These are phyloP conservation scores for Aegilops tauschii DNA, from an alignment of 176 grass and related monocot species.

Conservation along the genomic window DNA sequence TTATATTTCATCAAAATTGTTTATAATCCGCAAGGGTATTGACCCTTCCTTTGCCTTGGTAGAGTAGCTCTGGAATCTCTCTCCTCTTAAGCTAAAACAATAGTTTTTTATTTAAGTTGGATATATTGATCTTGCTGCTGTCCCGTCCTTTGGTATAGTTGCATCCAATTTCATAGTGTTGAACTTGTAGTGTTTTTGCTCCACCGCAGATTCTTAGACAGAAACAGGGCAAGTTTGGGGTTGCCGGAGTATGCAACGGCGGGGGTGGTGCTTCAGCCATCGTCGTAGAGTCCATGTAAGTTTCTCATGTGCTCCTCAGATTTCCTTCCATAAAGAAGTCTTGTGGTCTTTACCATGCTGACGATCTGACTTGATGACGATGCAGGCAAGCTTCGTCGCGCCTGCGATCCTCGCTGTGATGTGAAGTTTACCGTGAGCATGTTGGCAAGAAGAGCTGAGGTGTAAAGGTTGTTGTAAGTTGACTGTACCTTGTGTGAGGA, in stretches of 20 bases:
- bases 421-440: slow-evolving; percentile 20
- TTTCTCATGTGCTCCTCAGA: background rate
- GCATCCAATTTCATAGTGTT: no score
- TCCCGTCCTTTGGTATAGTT: no score
- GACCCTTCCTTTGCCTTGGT: background rate
- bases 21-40: background rate
- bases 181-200: slow-evolving; percentile 9
- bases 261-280: slow-evolving; percentile 86
- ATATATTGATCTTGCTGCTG: no score
- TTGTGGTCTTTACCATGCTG: background rate
- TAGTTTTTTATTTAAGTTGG: no score
- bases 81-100: no score
- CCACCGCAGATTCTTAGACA: slow-evolving; percentile 61
- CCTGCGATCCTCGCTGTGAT: slow-evolving; percentile 40
- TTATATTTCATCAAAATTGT: background rate
- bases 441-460: background rate
- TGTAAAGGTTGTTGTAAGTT: slow-evolving; percentile 15
- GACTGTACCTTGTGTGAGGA: background rate
- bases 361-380: slow-evolving; percentile 21
- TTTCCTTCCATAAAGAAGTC: background rate
- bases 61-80: no score
- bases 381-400: slow-evolving; percentile 35
- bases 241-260: slow-evolving; percentile 92
- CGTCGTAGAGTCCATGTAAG: slow-evolving; percentile 86
- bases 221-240: slow-evolving; percentile 47